Base-by-base conservation (phyloP, 495 filamentous ascomycete genomes). In the Saxophila tyrrhenica region DNA sequence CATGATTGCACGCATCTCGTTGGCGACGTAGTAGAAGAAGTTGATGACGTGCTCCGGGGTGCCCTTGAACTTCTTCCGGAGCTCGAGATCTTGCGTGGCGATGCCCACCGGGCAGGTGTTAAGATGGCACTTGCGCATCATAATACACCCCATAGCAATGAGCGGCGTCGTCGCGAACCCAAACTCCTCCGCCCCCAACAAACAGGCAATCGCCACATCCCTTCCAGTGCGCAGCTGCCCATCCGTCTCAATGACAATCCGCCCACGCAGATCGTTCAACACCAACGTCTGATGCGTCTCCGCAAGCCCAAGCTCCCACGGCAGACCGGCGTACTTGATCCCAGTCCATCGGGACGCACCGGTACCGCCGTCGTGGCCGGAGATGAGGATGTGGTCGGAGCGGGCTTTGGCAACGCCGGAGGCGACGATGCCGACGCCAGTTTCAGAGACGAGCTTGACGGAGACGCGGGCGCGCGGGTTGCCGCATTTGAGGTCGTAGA, bases 211-310 rank as follows among this genome's bases (percentile, higher is more conserved):
- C 39, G 92, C 94, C 42, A 99, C 82, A 71, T 99, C 92, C 53
- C 92, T 83, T 32, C 92, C 92, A 45, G 92, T 99, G 46, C 90
- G 78, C 29, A 99, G 74, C 67, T 99, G 92, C 61, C 92, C 92
- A 73, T 99, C 92, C 39, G 92, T 99, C 74, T 99, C 91, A 20
- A 99, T 90, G 52, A 97, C 82, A 51, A 96, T 89, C 75, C 92
- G 89, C 21, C 92, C 92, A 74, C 92, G 85, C 5, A 99, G 80
- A 67, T 99, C 92, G 66, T 99, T 99, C 23, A 99, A 76, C 16
- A 99, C 92, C n/a, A 99, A 74, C 3, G 92, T 99, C 70, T 99
- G 92, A 68, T 99, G 92, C 25, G 92, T 99, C 71, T 99, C 92
- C 0, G 92, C 92, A 52, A 99, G 83, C 79, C 92, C 92, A 62